These are phyloP conservation scores for Penicillium concentricum DNA, from an alignment of 2,329 filamentous ascomycete genomes.

Conservation along the genomic window DNA sequence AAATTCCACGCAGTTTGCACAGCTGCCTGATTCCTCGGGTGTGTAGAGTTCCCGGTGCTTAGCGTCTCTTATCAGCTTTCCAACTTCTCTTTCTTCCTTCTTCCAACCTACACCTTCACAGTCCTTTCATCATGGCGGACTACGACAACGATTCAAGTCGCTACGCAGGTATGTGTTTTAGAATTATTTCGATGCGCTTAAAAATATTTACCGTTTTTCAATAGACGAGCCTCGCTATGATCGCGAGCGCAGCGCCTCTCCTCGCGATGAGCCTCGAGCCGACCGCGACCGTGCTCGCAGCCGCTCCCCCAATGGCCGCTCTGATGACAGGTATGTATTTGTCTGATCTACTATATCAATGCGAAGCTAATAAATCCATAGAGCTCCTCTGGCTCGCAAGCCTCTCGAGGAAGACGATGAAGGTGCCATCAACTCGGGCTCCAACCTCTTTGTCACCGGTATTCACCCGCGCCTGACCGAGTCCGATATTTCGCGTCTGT, in stretches of 20 bases:
- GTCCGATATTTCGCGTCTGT: constrained; percentile 86
- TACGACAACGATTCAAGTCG: constrained; percentile 65
- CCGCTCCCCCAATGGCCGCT: constrained; percentile 62
- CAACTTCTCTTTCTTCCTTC: constrained; percentile 24
- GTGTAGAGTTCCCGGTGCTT: constrained; percentile 16
- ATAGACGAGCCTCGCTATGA: constrained; percentile 64
- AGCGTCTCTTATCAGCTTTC: constrained; percentile 20
- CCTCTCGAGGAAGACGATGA: constrained; percentile 61
- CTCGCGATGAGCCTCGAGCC: constrained; percentile 55
- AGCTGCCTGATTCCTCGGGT: constrained; percentile 16
- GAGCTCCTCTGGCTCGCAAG: constrained; percentile 50
- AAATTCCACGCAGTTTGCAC: neutral
- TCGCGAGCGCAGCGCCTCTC: constrained; percentile 66
- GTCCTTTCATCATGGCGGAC: constrained; percentile 48
- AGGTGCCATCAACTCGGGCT: constrained; percentile 84
- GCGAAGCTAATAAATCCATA: constrained; percentile 12
- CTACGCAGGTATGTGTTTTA: constrained; percentile 60
- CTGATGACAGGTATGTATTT: constrained; percentile 49
- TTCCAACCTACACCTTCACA: constrained; percentile 19
- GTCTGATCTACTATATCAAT: neutral
- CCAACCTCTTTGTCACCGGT: constrained; percentile 97
- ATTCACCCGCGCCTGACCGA: constrained; percentile 92
- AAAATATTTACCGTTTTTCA: neutral
- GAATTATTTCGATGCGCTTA: neutral
- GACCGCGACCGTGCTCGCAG: constrained; percentile 60